A percentile compares a stretch with the other conserved stretches of the same genome.
phyloP scores from a whole-genome alignment of 352 stramenopile species.

The Halophytophthora polymorphica region DNA sequence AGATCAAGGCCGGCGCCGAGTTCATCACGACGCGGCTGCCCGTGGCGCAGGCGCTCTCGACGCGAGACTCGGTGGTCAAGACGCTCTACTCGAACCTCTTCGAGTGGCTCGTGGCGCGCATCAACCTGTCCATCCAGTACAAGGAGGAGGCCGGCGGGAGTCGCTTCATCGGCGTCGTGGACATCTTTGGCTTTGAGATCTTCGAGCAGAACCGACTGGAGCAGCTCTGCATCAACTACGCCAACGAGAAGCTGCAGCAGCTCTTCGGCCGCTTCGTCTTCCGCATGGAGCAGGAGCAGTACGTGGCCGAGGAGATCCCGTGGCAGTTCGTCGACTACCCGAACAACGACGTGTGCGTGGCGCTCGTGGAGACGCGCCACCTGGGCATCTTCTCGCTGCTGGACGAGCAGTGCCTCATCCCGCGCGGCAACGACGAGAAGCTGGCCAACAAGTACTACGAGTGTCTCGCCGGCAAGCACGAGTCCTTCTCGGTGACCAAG shows the following conservation, averaged over 20 bases:
- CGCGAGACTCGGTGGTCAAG: slow-evolving; percentile 84
- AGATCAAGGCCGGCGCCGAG: slow-evolving; percentile 75
- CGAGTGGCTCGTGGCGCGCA: slow-evolving; percentile 93
- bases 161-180: slow-evolving; percentile 88
- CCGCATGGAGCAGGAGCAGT: slow-evolving; percentile 84
- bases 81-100: slow-evolving; percentile 89
- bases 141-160: slow-evolving; percentile 47
- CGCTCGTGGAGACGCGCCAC: slow-evolving; percentile 68
- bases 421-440: slow-evolving; percentile 78
- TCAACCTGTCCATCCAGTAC: slow-evolving; percentile 91
- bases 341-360: slow-evolving; percentile 82
- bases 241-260: slow-evolving; percentile 87
- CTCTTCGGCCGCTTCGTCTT: slow-evolving; percentile 82
- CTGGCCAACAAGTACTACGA: slow-evolving; percentile 85
- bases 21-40: slow-evolving; percentile 72
- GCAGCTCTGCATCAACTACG: slow-evolving; percentile 88
- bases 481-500: slow-evolving; percentile 67
- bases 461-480: slow-evolving; percentile 42
- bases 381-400: slow-evolving; percentile 81
- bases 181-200: slow-evolving; percentile 92
- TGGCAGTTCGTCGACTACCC: slow-evolving; percentile 88
- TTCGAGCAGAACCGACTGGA: slow-evolving; percentile 91
- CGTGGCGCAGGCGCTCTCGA: slow-evolving; percentile 64
- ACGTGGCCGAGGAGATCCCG: slow-evolving; percentile 82
- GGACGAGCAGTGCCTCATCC: slow-evolving; percentile 86